Evolutionary conservation across 2,329 filamentous ascomycete genomes (phyloP).

Genomic region (Immersiporthe knoxdaviesiana): DNA sequence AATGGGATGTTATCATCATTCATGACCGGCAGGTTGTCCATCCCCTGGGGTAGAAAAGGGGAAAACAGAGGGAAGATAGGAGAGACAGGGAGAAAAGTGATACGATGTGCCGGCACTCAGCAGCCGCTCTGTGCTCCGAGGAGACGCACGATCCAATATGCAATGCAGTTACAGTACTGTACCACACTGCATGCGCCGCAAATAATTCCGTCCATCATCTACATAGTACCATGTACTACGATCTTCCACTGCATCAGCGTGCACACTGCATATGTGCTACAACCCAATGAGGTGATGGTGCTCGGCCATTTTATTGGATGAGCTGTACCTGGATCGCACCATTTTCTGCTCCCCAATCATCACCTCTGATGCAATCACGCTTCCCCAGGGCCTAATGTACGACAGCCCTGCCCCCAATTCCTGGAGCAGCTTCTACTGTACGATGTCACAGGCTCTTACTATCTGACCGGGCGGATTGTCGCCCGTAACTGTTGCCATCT

Average conservation of each 20-base stretch:
- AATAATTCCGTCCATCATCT: background rate
- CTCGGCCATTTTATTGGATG: conserved; percentile 4
- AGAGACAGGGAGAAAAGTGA: background rate
- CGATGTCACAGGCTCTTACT: no score
- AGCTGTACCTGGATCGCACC: conserved; percentile 23
- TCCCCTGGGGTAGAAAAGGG: background rate
- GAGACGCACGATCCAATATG: conserved; percentile 14
- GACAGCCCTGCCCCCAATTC: background rate
- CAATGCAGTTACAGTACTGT: background rate
- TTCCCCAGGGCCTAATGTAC: background rate
- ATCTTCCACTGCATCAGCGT: background rate
- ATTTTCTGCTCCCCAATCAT: conserved; percentile 6
- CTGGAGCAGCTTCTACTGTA: background rate
- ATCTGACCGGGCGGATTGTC: background rate
- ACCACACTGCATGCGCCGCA: background rate
- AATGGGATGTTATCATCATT: background rate
- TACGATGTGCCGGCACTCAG: conserved; percentile 2
- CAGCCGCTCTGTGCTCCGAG: background rate
- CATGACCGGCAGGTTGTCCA: background rate
- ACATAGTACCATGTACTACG: no score
- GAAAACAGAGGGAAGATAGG: background rate
- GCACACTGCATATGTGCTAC: background rate
- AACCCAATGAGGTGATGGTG: conserved; percentile 18
- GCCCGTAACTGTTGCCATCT: background rate
- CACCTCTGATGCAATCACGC: background rate